phyloP scores from a whole-genome alignment of 805 yeast species.

The Sugiyamaella mastotermitis region DNA sequence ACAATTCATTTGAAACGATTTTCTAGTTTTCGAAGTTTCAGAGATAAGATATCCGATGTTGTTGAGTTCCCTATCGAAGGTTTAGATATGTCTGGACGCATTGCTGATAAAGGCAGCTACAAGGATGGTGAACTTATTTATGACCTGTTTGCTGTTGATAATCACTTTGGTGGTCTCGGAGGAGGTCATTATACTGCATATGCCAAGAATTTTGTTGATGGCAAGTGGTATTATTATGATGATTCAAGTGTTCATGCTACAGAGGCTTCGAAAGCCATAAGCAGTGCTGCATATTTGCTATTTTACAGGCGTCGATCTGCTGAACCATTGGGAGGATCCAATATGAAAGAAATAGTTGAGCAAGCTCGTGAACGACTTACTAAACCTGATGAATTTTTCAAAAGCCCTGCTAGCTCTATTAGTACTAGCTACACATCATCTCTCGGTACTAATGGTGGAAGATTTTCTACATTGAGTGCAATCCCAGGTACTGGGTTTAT shows the following conservation, averaged over 20 bases:
- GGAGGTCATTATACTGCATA: constrained; percentile 97
- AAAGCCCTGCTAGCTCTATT: too few relatives aligned
- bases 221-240: constrained; percentile 83
- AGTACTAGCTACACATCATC: too few relatives aligned
- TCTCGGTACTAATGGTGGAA: too few relatives aligned
- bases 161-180: constrained; percentile 92
- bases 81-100: constrained; percentile 61
- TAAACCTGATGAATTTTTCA: constrained; percentile 2
- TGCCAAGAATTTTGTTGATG: constrained; percentile 70
- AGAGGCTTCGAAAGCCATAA: constrained; percentile 54
- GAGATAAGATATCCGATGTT: constrained; percentile 81
- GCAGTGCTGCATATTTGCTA: constrained; percentile 79
- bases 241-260: constrained; percentile 61
- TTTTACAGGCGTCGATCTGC: constrained; percentile 59
- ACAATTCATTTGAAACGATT: constrained; percentile 88
- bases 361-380: constrained; percentile 6
- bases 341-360: constrained; percentile 13
- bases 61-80: constrained; percentile 87
- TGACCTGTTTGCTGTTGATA: constrained; percentile 89
- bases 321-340: constrained; percentile 22
- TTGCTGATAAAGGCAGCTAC: constrained; percentile 29
- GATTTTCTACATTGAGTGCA: too few relatives aligned
- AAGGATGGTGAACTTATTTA: constrained; percentile 41
- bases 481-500: too few relatives aligned
- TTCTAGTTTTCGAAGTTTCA: constrained; percentile 72